Conservation (phyloP, 1,284 basidiomycete species). For the Apiotrichum sp. region DNA sequence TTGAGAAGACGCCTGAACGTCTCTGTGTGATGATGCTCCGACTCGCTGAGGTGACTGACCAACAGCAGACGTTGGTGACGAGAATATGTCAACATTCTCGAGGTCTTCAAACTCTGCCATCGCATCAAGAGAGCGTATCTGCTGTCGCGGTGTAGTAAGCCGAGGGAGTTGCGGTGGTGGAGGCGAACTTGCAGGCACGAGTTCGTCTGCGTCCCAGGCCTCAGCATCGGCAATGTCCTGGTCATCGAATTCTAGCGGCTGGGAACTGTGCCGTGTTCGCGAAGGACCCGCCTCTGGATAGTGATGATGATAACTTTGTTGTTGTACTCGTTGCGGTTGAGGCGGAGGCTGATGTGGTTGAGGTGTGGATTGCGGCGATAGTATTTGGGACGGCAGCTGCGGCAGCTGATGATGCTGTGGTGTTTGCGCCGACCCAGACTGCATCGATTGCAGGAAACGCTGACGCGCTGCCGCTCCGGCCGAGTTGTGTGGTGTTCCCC, state of each 20-base stretch:
- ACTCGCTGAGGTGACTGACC: constrained; percentile 4
- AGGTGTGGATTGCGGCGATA: neutral
- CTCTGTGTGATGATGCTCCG: constrained; percentile 16
- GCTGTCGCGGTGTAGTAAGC: neutral
- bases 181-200: neutral
- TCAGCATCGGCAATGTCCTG: neutral
- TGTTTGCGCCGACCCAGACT: too few relatives aligned
- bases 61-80: constrained; percentile 14
- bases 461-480: neutral
- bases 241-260: neutral
- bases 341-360: neutral
- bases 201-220: neutral
- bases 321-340: neutral
- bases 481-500: neutral
- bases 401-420: too few relatives aligned
- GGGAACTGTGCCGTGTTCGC: neutral
- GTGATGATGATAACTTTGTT: neutral
- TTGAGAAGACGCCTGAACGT: constrained; percentile 10
- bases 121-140: neutral
- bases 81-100: constrained; percentile 22
- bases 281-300: neutral
- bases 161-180: neutral
- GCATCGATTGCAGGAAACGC: neutral
- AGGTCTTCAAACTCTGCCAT: constrained; percentile 26
- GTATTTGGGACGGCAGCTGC: neutral